Evolutionary conservation across 1,139 yeast species (phyloP).

Genomic region (Candida labiduridarum): DNA sequence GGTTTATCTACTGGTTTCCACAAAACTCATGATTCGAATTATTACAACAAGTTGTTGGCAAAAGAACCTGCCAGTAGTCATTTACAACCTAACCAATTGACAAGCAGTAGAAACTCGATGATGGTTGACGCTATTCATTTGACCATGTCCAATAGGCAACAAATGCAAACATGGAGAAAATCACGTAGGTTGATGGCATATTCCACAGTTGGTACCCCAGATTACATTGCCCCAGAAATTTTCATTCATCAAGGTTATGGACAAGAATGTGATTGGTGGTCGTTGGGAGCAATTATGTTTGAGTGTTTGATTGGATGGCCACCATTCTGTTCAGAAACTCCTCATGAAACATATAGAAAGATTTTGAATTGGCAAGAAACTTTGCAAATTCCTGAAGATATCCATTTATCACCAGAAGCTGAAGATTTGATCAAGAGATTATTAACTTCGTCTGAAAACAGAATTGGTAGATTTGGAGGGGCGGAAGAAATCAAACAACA

Average conservation of each 20-base stretch:
- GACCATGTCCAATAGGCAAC: slow-evolving; percentile 95
- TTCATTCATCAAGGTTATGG: slow-evolving; percentile 97
- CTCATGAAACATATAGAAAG: slow-evolving; percentile 96
- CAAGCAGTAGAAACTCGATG: slow-evolving; percentile 65
- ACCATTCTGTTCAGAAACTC: slow-evolving; percentile 97
- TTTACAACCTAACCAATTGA: slow-evolving; percentile 26
- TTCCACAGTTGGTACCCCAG: slow-evolving; percentile 98
- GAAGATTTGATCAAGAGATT: slow-evolving; percentile 88
- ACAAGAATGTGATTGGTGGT: slow-evolving; percentile 99
- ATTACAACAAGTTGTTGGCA: slow-evolving; percentile 71
- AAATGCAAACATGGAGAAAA: slow-evolving; percentile 98
- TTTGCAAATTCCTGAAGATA: slow-evolving; percentile 91
- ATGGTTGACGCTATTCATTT: slow-evolving; percentile 94
- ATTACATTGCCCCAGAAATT: slow-evolving; percentile 97
- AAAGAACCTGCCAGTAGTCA: slow-evolving; percentile 46
- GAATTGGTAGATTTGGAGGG: slow-evolving; percentile 91
- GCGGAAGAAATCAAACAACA: slow-evolving; percentile 91
- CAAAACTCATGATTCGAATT: slow-evolving; percentile 80
- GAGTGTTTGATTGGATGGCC: slow-evolving; percentile 99
- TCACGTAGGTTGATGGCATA: slow-evolving; percentile 96
- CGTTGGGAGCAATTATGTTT: slow-evolving; percentile 97
- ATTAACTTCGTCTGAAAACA: slow-evolving; percentile 79
- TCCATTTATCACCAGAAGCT: slow-evolving; percentile 89
- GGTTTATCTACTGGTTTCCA: slow-evolving; percentile 87
- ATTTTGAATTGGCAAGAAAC: slow-evolving; percentile 95